A percentile compares a stretch with the other conserved stretches of the same genome.
Conservation (phyloP, 257 asterid genomes). For the Forsythia viridissima region DNA sequence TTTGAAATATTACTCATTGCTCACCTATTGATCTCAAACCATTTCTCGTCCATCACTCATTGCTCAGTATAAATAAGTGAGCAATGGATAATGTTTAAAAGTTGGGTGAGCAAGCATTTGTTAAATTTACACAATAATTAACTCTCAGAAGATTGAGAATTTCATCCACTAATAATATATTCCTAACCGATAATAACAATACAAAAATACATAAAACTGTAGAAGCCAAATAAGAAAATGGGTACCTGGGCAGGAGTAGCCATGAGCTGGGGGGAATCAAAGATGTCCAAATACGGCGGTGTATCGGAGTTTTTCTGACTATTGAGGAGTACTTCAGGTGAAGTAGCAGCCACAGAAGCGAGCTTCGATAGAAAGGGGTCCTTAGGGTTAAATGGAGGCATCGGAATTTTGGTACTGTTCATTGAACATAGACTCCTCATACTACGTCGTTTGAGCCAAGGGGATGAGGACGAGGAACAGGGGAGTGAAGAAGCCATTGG, state of each 20-base stretch:
- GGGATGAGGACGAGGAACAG: conserved; percentile 45
- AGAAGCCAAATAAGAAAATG: background rate
- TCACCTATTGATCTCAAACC: too few relatives aligned
- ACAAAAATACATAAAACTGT: background rate
- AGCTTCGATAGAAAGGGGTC: conserved; percentile 79
- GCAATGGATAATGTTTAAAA: too few relatives aligned
- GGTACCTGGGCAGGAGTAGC: conserved; percentile 77
- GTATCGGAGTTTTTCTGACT: conserved; percentile 52
- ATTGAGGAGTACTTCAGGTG: conserved; percentile 61
- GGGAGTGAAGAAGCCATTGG: conserved; percentile 62
- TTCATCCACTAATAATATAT: background rate
- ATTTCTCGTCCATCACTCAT: too few relatives aligned
- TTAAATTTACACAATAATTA: background rate
- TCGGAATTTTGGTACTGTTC: conserved; percentile 51
- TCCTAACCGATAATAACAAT: background rate
- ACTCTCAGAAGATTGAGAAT: background rate
- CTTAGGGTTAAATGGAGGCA: conserved; percentile 79
- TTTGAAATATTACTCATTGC: too few relatives aligned
- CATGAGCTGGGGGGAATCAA: conserved; percentile 79
- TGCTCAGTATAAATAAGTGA: too few relatives aligned
- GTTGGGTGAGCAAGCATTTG: too few relatives aligned
- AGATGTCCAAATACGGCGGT: conserved; percentile 69
- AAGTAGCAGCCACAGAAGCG: conserved; percentile 67
- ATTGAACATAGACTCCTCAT: conserved; percentile 17
- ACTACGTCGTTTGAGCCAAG: conserved; percentile 44